Evolutionary conservation across 192 early-diverging fungal genomes (phyloP), one percentile per base, ranked within the genome.

Genomic region (Backusella morwellensis): DNA sequence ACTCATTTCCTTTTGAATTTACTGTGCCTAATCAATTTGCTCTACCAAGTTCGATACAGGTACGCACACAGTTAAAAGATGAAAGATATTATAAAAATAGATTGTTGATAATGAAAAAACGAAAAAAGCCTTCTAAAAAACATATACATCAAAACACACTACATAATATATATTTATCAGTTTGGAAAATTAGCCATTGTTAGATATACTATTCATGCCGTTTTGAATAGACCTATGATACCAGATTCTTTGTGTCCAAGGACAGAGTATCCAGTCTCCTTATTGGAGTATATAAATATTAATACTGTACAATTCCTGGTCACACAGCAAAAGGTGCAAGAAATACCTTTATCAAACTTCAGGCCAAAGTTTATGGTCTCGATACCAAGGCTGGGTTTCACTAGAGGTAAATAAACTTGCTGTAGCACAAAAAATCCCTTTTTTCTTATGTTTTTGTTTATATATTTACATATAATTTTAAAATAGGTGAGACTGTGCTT

Each of bases 231-330:
- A 44, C 72, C 70, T 11, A 75, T 74, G 72, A 26, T 79, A 9
- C 75, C 66, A 23, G 77, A 76, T 50, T 74, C 74, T 4, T 56
- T 82, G 14, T 79, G 63, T 40, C 81, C 81, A 11, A 75, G 70
- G 42, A 59, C 59, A 47, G 68, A 67, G 6, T 82, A 77, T 38
- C 36, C 69, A 17, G 74, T 84, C 29, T 74, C 72, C 26, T 78
- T 84, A 67, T 41, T 84, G 38, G 82, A 83, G 40, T 50, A 70
- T 54, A 83, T 83, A 52, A 74, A 83, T 72, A 74, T 83, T 17
- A 59, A 68, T 14, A 47, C 34, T 44, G 35, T 35, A 47, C 70
- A 76, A n/a, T 63, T 63, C 8, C 21, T 63, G 0, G 29, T 29
- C 6, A 56, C 74, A 15, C 69, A 75, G 17, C 70, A 75, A 44